Evolutionary conservation across 768 basidiomycete species (phyloP), one percentile per base, ranked within the genome.

Genomic region (Leucosporidium scottii): DNA sequence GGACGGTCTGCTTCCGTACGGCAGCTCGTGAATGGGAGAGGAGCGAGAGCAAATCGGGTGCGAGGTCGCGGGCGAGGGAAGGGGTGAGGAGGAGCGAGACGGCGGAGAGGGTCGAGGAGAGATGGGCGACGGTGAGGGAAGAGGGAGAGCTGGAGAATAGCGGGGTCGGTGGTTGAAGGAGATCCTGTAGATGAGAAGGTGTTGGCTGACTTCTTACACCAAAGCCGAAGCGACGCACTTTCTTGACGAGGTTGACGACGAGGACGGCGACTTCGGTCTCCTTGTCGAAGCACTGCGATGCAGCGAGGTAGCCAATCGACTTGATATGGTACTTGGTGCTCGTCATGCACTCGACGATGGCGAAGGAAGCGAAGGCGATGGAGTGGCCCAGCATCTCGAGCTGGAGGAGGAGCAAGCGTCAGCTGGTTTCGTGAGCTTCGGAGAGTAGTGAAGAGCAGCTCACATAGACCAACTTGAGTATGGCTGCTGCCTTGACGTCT

Each of bases 331-430:
- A 85, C 76, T 87, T 87, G 6, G 88, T 81, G 5, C 92, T 93
- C 48, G 92, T 92, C 96, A 99, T 99, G 78, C 94, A 92, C 77
- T 99, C 96, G 9, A 98, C 87, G 62, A 99, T 89, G 78, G 94
- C 87, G 75, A 99, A 99, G 12, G 96, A 90, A 55, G 93, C 93
- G 86, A 92, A 96, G 66, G 85, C 85, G 86, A 89, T 96, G 80
- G 89, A 92, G 61, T 75, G 65, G 62, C 87, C 96, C 61, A 99
- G 80, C 96, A 99, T 98, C 77, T 98, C 91, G 70, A 99, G 86
- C 94, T 98, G 75, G n/a, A 63, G 75, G n/a, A 63, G 20, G 50
- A 9, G 25, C 50, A 51, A 27, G 28, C 57, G 21, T n/a, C 36
- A 39, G 21, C 21, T 59, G 18, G 36, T 21, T 28, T 27, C 18